Percentiles rank a stretch among this genome's conserved stretches.
Conservation (phyloP, 2,329 filamentous ascomycete genomes). For the Aphanoascus verrucosus region DNA sequence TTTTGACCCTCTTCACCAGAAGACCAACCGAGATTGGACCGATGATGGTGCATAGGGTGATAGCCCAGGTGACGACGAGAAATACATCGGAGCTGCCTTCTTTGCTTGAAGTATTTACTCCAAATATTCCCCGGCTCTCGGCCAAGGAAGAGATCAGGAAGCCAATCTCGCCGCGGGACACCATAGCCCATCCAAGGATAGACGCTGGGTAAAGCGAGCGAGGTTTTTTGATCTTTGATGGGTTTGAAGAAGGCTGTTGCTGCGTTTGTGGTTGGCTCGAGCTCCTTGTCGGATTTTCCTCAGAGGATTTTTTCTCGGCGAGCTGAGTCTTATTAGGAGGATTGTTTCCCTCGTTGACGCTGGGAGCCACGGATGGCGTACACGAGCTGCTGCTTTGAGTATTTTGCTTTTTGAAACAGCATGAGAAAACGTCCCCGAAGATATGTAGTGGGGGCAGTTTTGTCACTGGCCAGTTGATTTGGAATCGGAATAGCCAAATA, state of each 20-base stretch:
- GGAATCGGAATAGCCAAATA: slow-evolving; percentile 33
- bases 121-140: slow-evolving; percentile 21
- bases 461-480: background rate
- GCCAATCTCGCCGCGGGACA: slow-evolving; percentile 67
- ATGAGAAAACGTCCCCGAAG: no score
- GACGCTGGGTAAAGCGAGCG: slow-evolving; percentile 52
- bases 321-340: no score
- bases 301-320: background rate
- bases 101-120: slow-evolving; percentile 34
- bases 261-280: background rate
- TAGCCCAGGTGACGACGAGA: slow-evolving; percentile 3
- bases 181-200: slow-evolving; percentile 60
- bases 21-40: slow-evolving; percentile 1
- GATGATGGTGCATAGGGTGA: slow-evolving; percentile 3
- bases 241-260: slow-evolving; percentile 1
- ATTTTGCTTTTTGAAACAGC: background rate
- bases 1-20: background rate
- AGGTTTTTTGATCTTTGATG: slow-evolving; percentile 35
- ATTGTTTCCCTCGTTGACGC: background rate
- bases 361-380: background rate
- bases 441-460: no score
- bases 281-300: no score
- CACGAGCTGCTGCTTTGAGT: background rate
- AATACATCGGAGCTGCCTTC: background rate
- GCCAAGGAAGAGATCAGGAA: slow-evolving; percentile 59